These are phyloP conservation scores for Pythium periplocum DNA, from an alignment of 352 stramenopile genomes.

Conservation along the genomic window DNA sequence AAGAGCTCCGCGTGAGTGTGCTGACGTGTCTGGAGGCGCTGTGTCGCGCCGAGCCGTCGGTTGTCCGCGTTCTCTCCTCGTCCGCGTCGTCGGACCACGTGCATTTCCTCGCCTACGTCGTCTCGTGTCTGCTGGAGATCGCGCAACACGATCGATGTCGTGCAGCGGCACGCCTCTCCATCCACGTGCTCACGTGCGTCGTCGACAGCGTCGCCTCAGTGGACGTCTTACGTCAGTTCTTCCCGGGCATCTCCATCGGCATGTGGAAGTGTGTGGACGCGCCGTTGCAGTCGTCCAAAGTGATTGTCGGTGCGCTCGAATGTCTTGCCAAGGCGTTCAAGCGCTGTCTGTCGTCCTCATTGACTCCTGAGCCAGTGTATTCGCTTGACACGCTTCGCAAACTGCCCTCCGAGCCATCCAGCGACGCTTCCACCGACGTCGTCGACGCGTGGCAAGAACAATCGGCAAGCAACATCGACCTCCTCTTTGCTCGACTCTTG, in stretches of 20 bases:
- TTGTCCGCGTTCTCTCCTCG: slow-evolving; percentile 3
- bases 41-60: background rate
- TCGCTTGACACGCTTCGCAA: slow-evolving; percentile 21
- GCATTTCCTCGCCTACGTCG: slow-evolving; percentile 68
- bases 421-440: background rate
- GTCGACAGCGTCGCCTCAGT: background rate
- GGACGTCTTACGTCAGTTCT: slow-evolving; percentile 48
- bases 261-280: slow-evolving; percentile 63
- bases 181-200: slow-evolving; percentile 28
- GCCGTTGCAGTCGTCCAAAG: slow-evolving; percentile 60
- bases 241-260: slow-evolving; percentile 55
- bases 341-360: slow-evolving; percentile 22
- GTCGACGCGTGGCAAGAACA: slow-evolving; percentile 45
- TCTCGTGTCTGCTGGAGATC: slow-evolving; percentile 58
- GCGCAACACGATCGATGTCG: slow-evolving; percentile 45
- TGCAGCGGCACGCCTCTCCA: slow-evolving; percentile 26
- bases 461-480: slow-evolving; percentile 56
- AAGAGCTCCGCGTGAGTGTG: slow-evolving; percentile 57
- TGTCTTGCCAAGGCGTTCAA: slow-evolving; percentile 36
- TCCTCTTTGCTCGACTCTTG: slow-evolving; percentile 60
- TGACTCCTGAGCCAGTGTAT: background rate
- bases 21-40: slow-evolving; percentile 36
- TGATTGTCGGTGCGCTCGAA: slow-evolving; percentile 50
- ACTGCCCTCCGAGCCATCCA: background rate
- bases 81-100: slow-evolving; percentile 23